phyloP scores from a whole-genome alignment of 2,329 filamentous ascomycete species.

The Thermothelomyces thermophilus region DNA sequence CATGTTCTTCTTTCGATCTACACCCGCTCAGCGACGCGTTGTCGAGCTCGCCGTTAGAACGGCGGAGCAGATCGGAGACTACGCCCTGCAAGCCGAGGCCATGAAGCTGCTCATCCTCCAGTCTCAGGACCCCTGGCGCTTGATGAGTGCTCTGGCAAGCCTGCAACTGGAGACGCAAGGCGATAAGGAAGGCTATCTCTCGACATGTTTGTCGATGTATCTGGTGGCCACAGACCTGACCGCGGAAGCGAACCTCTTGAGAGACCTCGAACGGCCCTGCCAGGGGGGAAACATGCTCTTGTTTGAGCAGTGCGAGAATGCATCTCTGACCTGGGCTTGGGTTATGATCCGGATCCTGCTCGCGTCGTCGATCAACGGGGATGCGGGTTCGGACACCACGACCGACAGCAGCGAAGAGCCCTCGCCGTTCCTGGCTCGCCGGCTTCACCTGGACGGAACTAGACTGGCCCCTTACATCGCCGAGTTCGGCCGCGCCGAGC shows the following conservation, averaged over 20 bases:
- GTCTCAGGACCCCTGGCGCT: slow-evolving; percentile 7
- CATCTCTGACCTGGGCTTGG: slow-evolving; percentile 11
- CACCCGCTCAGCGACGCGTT: slow-evolving; percentile 1
- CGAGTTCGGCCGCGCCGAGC: background rate
- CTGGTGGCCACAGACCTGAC: background rate
- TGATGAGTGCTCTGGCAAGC: slow-evolving; percentile 9
- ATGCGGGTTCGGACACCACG: background rate
- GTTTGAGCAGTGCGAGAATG: slow-evolving; percentile 6
- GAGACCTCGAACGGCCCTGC: background rate
- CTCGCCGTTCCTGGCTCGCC: background rate
- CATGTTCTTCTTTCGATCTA: slow-evolving; percentile 6
- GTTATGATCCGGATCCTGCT: slow-evolving; percentile 1
- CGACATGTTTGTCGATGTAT: slow-evolving; percentile 18
- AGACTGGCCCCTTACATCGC: background rate
- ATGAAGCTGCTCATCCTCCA: slow-evolving; percentile 17
- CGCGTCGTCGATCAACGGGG: background rate
- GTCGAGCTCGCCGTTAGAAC: slow-evolving; percentile 13
- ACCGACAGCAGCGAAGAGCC: background rate
- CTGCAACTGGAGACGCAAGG: slow-evolving; percentile 17
- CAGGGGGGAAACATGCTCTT: background rate
- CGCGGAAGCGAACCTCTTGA: slow-evolving; percentile 6
- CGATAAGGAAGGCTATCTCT: slow-evolving; percentile 18
- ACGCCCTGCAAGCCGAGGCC: slow-evolving; percentile 7
- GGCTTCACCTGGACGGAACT: background rate
- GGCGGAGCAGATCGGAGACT: slow-evolving; percentile 14